Evolutionary conservation across 2,329 filamentous ascomycete genomes (phyloP).

Genomic region (Ophiognomonia clavigignenti-juglandacearum): DNA sequence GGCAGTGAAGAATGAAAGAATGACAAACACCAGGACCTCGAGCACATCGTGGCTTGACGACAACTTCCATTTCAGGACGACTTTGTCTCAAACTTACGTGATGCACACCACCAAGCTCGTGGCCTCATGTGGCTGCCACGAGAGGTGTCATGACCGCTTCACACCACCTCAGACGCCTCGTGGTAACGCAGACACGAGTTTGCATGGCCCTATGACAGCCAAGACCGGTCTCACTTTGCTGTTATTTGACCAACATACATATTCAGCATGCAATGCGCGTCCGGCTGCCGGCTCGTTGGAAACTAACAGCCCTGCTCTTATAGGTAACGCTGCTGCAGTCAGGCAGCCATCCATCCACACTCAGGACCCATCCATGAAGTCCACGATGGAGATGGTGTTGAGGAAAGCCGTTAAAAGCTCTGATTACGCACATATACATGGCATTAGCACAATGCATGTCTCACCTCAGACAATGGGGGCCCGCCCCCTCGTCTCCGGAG

Average conservation of each 20-base stretch:
- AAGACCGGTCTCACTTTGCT: not conserved
- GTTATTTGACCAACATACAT: not conserved
- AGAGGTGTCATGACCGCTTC: not conserved
- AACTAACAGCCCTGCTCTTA: no score
- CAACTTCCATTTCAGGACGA: not conserved
- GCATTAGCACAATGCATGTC: not conserved
- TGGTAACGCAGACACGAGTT: not conserved
- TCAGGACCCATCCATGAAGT: not conserved
- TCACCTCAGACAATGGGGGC: not conserved
- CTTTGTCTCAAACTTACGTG: slow-evolving; percentile 6
- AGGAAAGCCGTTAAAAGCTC: not conserved
- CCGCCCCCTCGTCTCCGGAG: not conserved
- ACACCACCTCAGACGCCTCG: not conserved
- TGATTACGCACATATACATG: slow-evolving; percentile 1
- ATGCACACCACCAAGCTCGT: slow-evolving; percentile 2
- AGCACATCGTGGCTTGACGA: not conserved
- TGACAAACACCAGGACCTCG: not conserved
- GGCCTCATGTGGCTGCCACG: not conserved
- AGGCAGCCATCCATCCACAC: not conserved
- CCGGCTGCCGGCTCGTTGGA: not conserved
- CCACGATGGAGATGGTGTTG: not conserved
- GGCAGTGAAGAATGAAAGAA: not conserved
- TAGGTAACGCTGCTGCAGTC: not conserved
- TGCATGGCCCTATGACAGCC: not conserved
- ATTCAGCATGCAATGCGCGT: not conserved